Evolutionary conservation across 306 rosid species (phyloP).

Genomic region (Pachyrhizus erosus): DNA sequence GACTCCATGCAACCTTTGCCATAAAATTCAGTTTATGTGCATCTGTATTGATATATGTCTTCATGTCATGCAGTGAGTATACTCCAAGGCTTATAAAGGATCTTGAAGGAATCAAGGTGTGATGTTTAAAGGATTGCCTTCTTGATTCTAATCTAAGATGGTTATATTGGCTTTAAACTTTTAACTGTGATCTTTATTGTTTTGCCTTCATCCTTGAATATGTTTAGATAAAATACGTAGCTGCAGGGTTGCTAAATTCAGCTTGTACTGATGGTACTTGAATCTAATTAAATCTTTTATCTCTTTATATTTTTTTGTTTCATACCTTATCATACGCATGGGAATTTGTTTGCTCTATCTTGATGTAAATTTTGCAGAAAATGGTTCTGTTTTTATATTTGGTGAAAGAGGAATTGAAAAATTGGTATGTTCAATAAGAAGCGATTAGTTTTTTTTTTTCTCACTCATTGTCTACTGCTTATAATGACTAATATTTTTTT

Average conservation of each 20-base stretch:
- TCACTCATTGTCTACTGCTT: background rate
- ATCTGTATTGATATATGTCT: slow-evolving; percentile 23
- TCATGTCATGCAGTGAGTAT: slow-evolving; percentile 72
- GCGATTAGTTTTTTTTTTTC: background rate
- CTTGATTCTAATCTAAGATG: slow-evolving; percentile 35
- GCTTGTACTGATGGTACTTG: slow-evolving; percentile 87
- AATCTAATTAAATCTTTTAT: slow-evolving; percentile 4
- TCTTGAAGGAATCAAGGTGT: slow-evolving; percentile 91
- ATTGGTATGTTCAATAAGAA: slow-evolving; percentile 59
- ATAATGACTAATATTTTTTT: slow-evolving; percentile 27
- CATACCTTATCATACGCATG: background rate
- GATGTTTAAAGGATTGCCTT: slow-evolving; percentile 42
- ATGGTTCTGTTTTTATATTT: slow-evolving; percentile 78
- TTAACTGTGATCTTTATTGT: slow-evolving; percentile 3
- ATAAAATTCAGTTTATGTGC: slow-evolving; percentile 21
- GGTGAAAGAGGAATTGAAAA: slow-evolving; percentile 74
- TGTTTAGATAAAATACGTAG: slow-evolving; percentile 69
- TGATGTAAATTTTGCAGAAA: slow-evolving; percentile 66
- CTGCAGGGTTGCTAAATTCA: slow-evolving; percentile 89
- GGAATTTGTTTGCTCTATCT: slow-evolving; percentile 19
- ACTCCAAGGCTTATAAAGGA: slow-evolving; percentile 91
- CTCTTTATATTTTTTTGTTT: background rate
- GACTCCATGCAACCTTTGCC: background rate
- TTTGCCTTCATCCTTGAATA: slow-evolving; percentile 31
- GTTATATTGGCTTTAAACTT: slow-evolving; percentile 34